Base-by-base conservation (phyloP, 208 protist species). In the Naegleria fowleri region DNA sequence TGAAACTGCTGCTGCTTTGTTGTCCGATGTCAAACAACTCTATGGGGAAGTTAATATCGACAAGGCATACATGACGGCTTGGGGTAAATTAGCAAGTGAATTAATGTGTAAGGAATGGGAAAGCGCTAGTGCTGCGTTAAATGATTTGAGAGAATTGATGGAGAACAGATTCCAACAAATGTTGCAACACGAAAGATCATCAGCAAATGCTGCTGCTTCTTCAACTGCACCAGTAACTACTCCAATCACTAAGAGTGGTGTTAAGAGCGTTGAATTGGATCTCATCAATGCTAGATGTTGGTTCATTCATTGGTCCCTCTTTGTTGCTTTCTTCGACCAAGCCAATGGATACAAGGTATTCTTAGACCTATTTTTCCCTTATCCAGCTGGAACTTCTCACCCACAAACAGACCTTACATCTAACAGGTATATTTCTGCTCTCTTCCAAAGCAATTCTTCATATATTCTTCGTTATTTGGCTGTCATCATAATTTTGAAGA, bases 381-480 rank as follows among this genome's bases (percentile, higher is more conserved):
- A 29, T 75, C 29, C 67, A 36, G 67, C 6, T 36, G 67, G 67
- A 36, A 79, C 29, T 29, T 13, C 67, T 36, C 16, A 36, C 29
- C 6, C 67, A 79, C 67, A 79, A 79, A 36, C 16, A 36, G 67
- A 79, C 36, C n/a, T 79, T 11, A 36, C 67, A 36, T 79, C 67
- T 13, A 79, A 79, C 29, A 79, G 9, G 67, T 79, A 79, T 36
- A 79, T 79, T 79, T 36, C 29, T 79, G 67, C 67, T 7, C 29
- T 79, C 9, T 79, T 79, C 29, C 67, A 79, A 79, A 79, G 67
- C 36, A 33, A 33, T 36, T 79, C 25, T 36, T 11, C 25, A 2
- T 79, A 79, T 79, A 36, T 79, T 29, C 29, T 79, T 36, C 67
- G 67, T 79, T 79, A 79, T 79, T 79, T 79, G 67, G 67, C 67